Conservation (phyloP, 1,139 yeast genomes). For the Protomyces inundatus region DNA sequence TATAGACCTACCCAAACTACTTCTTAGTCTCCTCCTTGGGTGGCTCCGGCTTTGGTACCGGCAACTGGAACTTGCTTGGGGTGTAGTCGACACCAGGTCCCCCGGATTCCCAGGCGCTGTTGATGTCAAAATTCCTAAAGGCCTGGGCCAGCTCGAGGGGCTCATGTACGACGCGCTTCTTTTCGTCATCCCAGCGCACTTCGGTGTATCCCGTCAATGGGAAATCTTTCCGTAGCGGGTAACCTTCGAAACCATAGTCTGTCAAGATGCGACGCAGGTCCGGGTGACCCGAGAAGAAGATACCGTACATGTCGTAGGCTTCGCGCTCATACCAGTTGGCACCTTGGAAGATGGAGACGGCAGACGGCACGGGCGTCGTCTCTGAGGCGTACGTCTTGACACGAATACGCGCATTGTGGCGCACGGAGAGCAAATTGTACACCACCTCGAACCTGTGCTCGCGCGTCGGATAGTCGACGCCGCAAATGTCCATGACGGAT, state of each 20-base stretch:
- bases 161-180: constrained; percentile 82
- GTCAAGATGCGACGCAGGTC: constrained; percentile 87
- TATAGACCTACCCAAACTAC: constrained; percentile 17
- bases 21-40: constrained; percentile 39
- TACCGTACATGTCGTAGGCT: constrained; percentile 34
- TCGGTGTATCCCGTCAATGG: constrained; percentile 67
- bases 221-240: constrained; percentile 87
- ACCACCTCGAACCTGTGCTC: constrained; percentile 82
- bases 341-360: constrained; percentile 66
- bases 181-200: constrained; percentile 84
- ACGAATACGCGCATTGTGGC: constrained; percentile 81
- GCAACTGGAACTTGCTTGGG: constrained; percentile 75
- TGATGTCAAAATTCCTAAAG: constrained; percentile 83
- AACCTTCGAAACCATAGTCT: constrained; percentile 89
- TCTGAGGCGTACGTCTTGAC: constrained; percentile 87
- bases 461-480: constrained; percentile 81
- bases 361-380: constrained; percentile 72
- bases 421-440: constrained; percentile 71
- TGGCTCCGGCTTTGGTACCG: constrained; percentile 70
- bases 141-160: constrained; percentile 64
- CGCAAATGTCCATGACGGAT: constrained; percentile 73
- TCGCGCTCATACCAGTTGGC: constrained; percentile 63
- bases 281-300: constrained; percentile 83
- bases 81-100: constrained; percentile 81
- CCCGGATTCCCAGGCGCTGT: constrained; percentile 86